Evolutionary conservation across 2,329 filamentous ascomycete genomes (phyloP), one percentile per base, ranked within the genome.

Genomic region (Talaromyces sp.): DNA sequence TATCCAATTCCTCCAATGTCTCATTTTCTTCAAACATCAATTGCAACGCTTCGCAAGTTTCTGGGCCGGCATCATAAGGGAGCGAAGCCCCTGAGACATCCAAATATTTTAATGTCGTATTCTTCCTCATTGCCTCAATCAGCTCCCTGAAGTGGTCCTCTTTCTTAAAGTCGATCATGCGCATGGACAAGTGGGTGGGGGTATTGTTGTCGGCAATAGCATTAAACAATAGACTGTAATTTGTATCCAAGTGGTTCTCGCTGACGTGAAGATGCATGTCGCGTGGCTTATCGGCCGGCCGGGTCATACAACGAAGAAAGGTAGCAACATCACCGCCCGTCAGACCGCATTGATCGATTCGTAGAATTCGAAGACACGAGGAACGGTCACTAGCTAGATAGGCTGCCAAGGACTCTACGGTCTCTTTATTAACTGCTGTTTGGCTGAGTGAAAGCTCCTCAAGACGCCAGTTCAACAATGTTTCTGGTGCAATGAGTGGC

Each of bases 71-170:
- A 72, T 91, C 88, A 62, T 87, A 87, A 14, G 88, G 89, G 24
- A 91, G 78, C 0, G 88, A 90, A 1, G 87, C 87, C 68, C 89
- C 88, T 1, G 89, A 90, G 31, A 91, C 87, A 73, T 91, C 88
- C 16, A 91, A 76, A 69, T 84, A 87, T 58, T 82, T 82, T 58
- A 90, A 84, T 0, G 86, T 87, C 19, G 79, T 86, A 71, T 91
- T 91, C 48, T 79, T 79, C 5, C 84, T 83, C 58, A 91, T 71
- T 1, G 89, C 88, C 65, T 85, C 77, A 7, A 90, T 80, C 57
- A 91, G 78, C 64, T 86, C 82, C 41, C 86, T 83, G 68, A 91
- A 91, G 65, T 87, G 82, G 11, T 83, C 79, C 70, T 90, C 87
- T 66, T 86, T 84, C 64, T 87, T 84, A 71, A 89, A 91, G 71